Percentiles rank a stretch among this genome's conserved stretches.
phyloP scores from a whole-genome alignment of 2,329 filamentous ascomycete genomes.

The Delphinella strobiligena region DNA sequence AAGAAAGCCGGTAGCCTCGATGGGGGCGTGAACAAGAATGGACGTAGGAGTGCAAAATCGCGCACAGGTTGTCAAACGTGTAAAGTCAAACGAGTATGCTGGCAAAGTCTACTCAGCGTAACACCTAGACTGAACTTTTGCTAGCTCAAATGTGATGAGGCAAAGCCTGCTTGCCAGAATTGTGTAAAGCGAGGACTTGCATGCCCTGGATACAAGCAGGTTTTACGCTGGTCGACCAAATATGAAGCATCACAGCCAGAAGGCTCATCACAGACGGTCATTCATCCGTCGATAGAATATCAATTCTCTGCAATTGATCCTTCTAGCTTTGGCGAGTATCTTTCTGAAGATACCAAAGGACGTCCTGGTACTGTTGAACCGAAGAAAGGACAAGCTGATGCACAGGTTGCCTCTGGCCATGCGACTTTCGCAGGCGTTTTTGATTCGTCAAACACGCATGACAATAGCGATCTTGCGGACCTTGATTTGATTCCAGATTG shows the following conservation, averaged over 20 bases:
- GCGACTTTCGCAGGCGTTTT: too few relatives aligned
- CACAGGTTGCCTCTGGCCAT: background rate
- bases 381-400: background rate
- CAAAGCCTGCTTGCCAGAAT: conserved; percentile 29
- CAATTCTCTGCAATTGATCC: conserved; percentile 11
- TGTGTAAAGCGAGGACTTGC: conserved; percentile 30
- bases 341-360: background rate
- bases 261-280: conserved; percentile 3
- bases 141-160: conserved; percentile 31
- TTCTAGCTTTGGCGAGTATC: conserved; percentile 5
- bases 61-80: conserved; percentile 8
- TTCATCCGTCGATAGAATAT: conserved; percentile 8
- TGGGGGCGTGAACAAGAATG: conserved; percentile 6
- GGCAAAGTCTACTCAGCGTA: background rate
- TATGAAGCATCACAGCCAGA: conserved; percentile 32
- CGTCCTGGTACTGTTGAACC: too few relatives aligned
- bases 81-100: conserved; percentile 7
- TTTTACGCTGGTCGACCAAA: conserved; percentile 36
- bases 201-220: conserved; percentile 36
- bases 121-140: background rate
- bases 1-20: background rate
- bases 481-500: background rate
- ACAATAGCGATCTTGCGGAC: background rate
- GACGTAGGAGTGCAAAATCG: conserved; percentile 5
- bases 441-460: background rate